Percentiles rank a stretch among this genome's conserved stretches.
These are phyloP conservation scores for Coelastrella sp. DNA, from an alignment of 139 green algal genomes.

Conservation along the genomic window DNA sequence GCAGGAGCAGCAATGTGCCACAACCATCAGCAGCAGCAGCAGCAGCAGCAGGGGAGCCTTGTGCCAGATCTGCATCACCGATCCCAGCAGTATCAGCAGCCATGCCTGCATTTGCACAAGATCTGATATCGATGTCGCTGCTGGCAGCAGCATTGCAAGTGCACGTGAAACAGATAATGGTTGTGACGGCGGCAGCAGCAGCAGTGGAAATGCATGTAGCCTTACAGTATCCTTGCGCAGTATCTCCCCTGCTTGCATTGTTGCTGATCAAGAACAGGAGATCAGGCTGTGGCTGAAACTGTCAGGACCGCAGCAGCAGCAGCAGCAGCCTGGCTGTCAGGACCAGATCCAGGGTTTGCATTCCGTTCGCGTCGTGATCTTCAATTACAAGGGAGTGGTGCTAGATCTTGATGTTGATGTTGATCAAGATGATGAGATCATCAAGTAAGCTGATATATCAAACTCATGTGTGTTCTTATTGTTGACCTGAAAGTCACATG, in stretches of 20 bases:
- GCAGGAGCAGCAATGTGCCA: neutral
- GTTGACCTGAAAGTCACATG: neutral
- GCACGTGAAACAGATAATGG: neutral
- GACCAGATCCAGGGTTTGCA: neutral
- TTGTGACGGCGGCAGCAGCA: neutral
- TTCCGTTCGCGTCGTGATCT: neutral
- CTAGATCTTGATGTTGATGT: neutral
- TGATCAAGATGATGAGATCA: neutral
- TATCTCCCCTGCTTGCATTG: neutral
- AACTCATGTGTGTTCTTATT: neutral
- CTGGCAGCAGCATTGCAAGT: neutral
- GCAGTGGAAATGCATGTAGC: neutral
- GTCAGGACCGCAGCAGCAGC: neutral
- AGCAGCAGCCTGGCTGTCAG: no score
- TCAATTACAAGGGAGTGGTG: neutral
- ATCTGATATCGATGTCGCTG: neutral
- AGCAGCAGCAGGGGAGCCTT: no score
- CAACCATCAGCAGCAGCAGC: neutral
- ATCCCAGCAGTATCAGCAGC: no score
- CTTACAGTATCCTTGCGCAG: neutral
- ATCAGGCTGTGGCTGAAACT: neutral
- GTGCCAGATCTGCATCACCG: no score
- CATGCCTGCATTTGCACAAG: no score
- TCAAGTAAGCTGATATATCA: no score
- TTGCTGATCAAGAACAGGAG: neutral